Evolutionary conservation across 257 asterid genomes (phyloP), one percentile per base, ranked within the genome.

Genomic region (Przewalskia tangutica): DNA sequence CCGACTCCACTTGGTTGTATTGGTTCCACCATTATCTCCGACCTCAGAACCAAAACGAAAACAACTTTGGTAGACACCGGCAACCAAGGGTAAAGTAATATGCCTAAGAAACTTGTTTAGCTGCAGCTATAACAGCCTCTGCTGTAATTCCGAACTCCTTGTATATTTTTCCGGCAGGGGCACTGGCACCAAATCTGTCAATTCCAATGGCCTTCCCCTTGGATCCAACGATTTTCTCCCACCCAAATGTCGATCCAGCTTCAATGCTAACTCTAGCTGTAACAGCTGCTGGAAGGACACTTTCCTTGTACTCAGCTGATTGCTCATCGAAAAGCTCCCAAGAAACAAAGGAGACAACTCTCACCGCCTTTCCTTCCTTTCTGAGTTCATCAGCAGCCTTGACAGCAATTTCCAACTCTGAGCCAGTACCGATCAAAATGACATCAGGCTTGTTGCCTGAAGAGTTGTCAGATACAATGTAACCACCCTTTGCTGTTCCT

Each of bases 241-340:
- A 92, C 8, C 97, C 97, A 38, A 92, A 92, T 4, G 97, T 92
- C 5, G 93, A 10, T 6, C 89, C 97, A 4, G 97, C 97, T 83
- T 92, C 97, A 85, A 92, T 91, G 83, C 97, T 92, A 56, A 92
- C 96, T 87, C 95, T 91, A 80, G 97, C 92, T 8, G 95, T 85
- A 17, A 92, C 97, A 63, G 87, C 77, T 38, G 87, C 88, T 2
- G 97, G 97, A 77, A 92, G 83, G 27, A 92, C 93, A 62, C 91
- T 90, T 59, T 91, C 97, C 90, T 92, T 92, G 82, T 91, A 92
- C 81, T 90, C 93, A 18, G 84, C 89, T 6, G 93, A 82, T 77
- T 92, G 97, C 1, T 89, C 94, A 4, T 91, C 96, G 34, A 88
- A 92, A 81, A 92, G 95, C 87, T 92, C 97, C 97, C 97, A 92